phyloP scores from a whole-genome alignment of 1,284 basidiomycete species.

The Vanrija sp. region DNA sequence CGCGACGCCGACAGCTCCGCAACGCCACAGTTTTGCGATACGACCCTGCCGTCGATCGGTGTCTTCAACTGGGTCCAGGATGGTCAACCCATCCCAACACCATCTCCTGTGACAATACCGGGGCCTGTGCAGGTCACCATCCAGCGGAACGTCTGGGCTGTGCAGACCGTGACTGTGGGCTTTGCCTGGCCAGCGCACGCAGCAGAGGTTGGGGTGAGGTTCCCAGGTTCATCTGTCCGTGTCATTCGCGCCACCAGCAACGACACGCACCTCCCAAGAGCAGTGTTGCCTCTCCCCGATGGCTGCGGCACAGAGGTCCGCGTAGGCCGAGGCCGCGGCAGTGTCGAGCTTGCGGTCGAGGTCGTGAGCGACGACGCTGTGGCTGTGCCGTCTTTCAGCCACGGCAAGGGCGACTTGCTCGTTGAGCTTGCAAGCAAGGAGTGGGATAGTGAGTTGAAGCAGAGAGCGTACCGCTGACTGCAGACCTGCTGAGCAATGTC shows the following conservation, averaged over 20 bases:
- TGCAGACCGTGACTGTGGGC: conserved; percentile 15
- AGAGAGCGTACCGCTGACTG: background rate
- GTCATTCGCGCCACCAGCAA: conserved; percentile 15
- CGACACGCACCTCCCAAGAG: background rate
- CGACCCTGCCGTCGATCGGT: conserved; percentile 3
- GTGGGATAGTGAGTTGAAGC: conserved; percentile 29
- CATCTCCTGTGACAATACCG: conserved; percentile 2
- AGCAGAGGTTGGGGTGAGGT: conserved; percentile 18
- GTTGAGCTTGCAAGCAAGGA: conserved; percentile 28
- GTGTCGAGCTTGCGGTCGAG: conserved; percentile 26
- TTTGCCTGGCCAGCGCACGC: conserved; percentile 26
- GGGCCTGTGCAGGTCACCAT: conserved; percentile 25
- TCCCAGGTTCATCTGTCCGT: conserved; percentile 10
- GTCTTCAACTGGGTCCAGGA: conserved; percentile 24
- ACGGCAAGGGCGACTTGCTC: conserved; percentile 13
- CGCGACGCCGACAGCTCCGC: background rate
- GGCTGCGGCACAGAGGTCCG: conserved; percentile 6
- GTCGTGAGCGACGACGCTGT: conserved; percentile 15
- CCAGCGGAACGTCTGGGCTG: conserved; percentile 24
- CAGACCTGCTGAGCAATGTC: conserved; percentile 11
- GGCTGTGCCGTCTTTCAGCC: conserved; percentile 21
- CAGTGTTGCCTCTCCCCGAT: background rate
- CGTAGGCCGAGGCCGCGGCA: conserved; percentile 10
- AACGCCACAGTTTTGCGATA: background rate
- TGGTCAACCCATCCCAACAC: conserved; percentile 4